phyloP scores from a whole-genome alignment of 306 rosid genomes.

The Dalbergia oliveri region DNA sequence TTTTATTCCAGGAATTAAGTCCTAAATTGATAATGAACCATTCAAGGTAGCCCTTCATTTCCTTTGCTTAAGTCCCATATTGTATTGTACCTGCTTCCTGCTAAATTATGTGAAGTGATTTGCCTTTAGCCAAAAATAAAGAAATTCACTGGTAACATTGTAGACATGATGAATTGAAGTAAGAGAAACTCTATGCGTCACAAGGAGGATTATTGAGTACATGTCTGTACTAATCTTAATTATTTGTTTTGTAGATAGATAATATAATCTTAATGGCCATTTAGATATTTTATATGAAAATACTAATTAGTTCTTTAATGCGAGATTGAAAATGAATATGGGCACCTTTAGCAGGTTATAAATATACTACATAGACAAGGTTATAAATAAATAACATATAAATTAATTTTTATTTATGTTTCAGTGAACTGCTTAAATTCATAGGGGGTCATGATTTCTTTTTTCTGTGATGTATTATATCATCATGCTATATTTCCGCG shows the following conservation, averaged over 20 bases:
- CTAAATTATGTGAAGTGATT: not conserved
- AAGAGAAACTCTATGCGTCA: constrained; percentile 86
- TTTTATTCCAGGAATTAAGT: constrained; percentile 76
- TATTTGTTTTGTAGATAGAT: too few species aligned
- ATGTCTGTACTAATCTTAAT: too few species aligned
- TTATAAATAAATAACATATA: not conserved
- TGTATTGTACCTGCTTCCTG: not conserved
- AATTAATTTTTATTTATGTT: not conserved
- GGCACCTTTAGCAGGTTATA: not conserved
- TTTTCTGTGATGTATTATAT: constrained; percentile 2
- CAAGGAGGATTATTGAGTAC: constrained; percentile 70
- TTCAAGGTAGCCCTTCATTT: constrained; percentile 64
- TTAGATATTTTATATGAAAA: not conserved
- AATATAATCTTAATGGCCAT: too few species aligned
- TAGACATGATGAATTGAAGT: constrained; percentile 71
- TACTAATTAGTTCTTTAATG: not conserved
- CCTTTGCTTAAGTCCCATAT: not conserved
- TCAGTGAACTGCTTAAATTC: not conserved
- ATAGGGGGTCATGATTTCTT: not conserved
- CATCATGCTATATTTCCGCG: constrained; percentile 40
- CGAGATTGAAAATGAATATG: constrained; percentile 96
- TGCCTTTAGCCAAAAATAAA: constrained; percentile 81
- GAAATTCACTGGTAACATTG: constrained; percentile 84
- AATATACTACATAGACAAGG: not conserved
- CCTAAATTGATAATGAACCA: constrained; percentile 85